Base-by-base conservation (phyloP, 495 filamentous ascomycete species). In the Haplographium delicatum region DNA sequence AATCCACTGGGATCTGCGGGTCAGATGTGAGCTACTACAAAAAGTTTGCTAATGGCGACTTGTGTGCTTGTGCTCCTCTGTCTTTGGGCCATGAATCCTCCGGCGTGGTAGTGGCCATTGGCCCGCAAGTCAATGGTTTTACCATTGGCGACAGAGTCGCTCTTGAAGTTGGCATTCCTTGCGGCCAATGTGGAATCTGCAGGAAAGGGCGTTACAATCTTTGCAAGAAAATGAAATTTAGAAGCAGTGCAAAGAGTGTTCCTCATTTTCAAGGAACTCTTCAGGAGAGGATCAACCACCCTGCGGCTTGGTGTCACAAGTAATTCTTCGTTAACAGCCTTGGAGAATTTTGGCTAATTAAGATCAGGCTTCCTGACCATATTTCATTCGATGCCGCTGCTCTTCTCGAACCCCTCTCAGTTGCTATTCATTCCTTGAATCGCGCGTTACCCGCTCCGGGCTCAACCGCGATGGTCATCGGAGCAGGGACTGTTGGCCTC, bases 201-300 rank as follows among this genome's bases (percentile, higher is more conserved):
- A 73, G 73, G 34, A 76, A 82, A 52, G 87, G 87, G 37, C 72
- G 88, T 55, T 95, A 96, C 66, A 96, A 95, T 62, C 83, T 96
- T 42, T 96, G 91, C 72, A 79, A 83, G 47, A 72, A 71, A 19
- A 85, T 96, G 82, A 74, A 74, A 25, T 96, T 96, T 66, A 75
- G 89, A 63, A 86, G 83, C 61, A 88, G 83, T 56, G 90, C 88
- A 39, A 95, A 93, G 65, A 75, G 75, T 31, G 83, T 82, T 54
- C 90, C 90, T 30, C 90, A 96, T 59, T 83, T 83, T 50, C 88
- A 94, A 67, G 90, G 90, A 19, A 95, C 89, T n/a, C 74, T 96
- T 26, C 91, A 94, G 69, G 85, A 89, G 54, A 75, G 78, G 44
- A 89, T 94, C 53, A 95, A 95, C 67, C 89, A 95, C 67, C 89